These are phyloP conservation scores for Didymella keratinophila DNA, from an alignment of 2,329 filamentous ascomycete species.

Conservation along the genomic window DNA sequence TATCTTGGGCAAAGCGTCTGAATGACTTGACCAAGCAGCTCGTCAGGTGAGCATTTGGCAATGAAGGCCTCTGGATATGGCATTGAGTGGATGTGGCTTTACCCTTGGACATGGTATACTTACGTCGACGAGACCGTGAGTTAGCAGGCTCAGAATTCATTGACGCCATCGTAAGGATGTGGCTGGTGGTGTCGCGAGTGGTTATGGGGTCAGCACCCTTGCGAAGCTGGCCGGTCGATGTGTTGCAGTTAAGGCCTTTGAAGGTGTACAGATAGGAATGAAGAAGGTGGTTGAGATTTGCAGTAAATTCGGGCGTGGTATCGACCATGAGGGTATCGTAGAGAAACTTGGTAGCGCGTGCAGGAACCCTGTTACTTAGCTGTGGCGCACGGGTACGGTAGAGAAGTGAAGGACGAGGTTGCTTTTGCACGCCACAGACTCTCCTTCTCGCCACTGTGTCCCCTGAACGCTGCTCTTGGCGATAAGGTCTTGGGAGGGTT, in stretches of 20 bases:
- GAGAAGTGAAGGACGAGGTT: slow-evolving; percentile 7
- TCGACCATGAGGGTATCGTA: neutral
- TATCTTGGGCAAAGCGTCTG: slow-evolving; percentile 1
- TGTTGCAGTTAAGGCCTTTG: neutral
- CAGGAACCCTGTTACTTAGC: neutral
- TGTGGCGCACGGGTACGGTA: slow-evolving; percentile 2
- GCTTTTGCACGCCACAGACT: slow-evolving; percentile 1
- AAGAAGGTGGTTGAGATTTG: neutral
- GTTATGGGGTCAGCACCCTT: neutral
- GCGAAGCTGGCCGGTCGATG: neutral
- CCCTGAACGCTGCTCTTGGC: neutral
- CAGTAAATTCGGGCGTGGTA: neutral
- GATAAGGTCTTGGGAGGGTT: neutral
- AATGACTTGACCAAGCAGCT: slow-evolving; percentile 8
- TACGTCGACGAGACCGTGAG: slow-evolving; percentile 9
- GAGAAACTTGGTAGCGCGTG: slow-evolving; percentile 1
- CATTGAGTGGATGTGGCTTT: slow-evolving; percentile 1
- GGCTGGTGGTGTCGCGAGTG: neutral
- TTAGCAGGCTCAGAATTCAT: neutral
- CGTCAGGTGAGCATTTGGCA: slow-evolving; percentile 12
- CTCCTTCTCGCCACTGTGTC: slow-evolving; percentile 1
- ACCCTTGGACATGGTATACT: neutral
- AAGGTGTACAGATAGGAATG: neutral
- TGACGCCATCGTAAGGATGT: slow-evolving; percentile 1
- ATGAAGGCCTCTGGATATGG: slow-evolving; percentile 1